A percentile compares a stretch with the other conserved stretches of the same genome.
phyloP scores from a whole-genome alignment of 192 early-diverging fungal genomes.

The Coemansia sp. region DNA sequence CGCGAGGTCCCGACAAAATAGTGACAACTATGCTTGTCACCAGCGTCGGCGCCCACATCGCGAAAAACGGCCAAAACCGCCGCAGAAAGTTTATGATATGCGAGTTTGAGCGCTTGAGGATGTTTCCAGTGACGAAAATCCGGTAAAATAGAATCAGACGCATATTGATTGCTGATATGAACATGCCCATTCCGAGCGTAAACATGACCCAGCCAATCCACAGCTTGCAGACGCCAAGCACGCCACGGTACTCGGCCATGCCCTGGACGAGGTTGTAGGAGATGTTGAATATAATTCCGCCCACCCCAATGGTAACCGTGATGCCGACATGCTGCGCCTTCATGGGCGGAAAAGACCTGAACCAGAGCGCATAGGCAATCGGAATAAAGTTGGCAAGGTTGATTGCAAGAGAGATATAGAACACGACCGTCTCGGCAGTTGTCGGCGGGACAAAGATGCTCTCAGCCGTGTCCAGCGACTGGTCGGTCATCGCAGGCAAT shows the following conservation, averaged over 20 bases:
- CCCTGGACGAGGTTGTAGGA: slow-evolving; percentile 35
- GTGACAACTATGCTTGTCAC: slow-evolving; percentile 27
- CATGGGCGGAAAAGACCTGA: slow-evolving; percentile 35
- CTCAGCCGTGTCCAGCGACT: slow-evolving; percentile 23
- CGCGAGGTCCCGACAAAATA: slow-evolving; percentile 18
- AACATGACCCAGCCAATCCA: slow-evolving; percentile 35
- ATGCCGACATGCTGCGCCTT: slow-evolving; percentile 41
- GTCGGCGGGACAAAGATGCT: slow-evolving; percentile 29
- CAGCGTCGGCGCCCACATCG: slow-evolving; percentile 20
- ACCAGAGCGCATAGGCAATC: slow-evolving; percentile 24
- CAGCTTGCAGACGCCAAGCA: slow-evolving; percentile 25
- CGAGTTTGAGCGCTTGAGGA: slow-evolving; percentile 8
- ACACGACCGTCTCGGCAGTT: slow-evolving; percentile 24
- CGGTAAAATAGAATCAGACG: slow-evolving; percentile 36
- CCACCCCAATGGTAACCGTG: slow-evolving; percentile 23
- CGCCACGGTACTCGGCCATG: slow-evolving; percentile 35
- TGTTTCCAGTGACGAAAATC: slow-evolving; percentile 35
- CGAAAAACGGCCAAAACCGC: slow-evolving; percentile 37
- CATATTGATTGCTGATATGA: slow-evolving; percentile 29
- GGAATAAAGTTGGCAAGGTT: slow-evolving; percentile 25
- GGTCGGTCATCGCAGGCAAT: slow-evolving; percentile 4
- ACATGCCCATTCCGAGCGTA: slow-evolving; percentile 23
- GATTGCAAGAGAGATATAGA: slow-evolving; percentile 22
- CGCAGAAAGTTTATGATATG: slow-evolving; percentile 19
- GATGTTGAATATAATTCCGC: slow-evolving; percentile 35